Conservation (phyloP, 305 asterid genomes). For the Fraxinus ornus region DNA sequence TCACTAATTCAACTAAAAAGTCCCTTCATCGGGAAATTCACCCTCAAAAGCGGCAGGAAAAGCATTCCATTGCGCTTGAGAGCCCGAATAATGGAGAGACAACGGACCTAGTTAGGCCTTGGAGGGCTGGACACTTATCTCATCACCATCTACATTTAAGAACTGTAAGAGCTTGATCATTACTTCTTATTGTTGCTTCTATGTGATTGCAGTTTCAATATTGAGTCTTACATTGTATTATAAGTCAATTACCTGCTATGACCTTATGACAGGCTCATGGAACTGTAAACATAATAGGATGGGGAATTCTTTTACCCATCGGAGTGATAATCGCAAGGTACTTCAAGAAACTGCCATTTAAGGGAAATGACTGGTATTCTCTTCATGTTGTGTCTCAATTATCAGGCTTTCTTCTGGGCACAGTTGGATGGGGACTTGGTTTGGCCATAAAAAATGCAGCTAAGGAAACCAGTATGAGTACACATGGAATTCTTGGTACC, state of each 20-base stretch:
- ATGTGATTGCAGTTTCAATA: background rate
- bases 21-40: slow-evolving; percentile 1
- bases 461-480: slow-evolving; percentile 25
- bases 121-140: slow-evolving; percentile 14
- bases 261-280: slow-evolving; percentile 36
- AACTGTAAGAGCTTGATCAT: slow-evolving; percentile 27
- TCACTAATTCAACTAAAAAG: background rate
- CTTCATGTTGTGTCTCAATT: slow-evolving; percentile 36
- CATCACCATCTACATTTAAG: slow-evolving; percentile 24
- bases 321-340: slow-evolving; percentile 40
- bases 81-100: slow-evolving; percentile 3
- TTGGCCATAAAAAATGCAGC: slow-evolving; percentile 28
- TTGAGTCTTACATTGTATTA: background rate
- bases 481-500: slow-evolving; percentile 49
- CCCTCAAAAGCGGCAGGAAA: background rate
- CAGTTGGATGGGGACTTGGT: slow-evolving; percentile 51
- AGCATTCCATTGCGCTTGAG: slow-evolving; percentile 15
- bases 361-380: slow-evolving; percentile 31
- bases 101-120: slow-evolving; percentile 9
- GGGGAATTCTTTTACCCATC: slow-evolving; percentile 43
- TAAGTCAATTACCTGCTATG: background rate
- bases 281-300: slow-evolving; percentile 38
- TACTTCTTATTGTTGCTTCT: background rate
- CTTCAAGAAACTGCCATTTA: slow-evolving; percentile 22
- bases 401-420: slow-evolving; percentile 40